Evolutionary conservation across 441 rosid species (phyloP).

Genomic region (Gossypium schwendimanii): DNA sequence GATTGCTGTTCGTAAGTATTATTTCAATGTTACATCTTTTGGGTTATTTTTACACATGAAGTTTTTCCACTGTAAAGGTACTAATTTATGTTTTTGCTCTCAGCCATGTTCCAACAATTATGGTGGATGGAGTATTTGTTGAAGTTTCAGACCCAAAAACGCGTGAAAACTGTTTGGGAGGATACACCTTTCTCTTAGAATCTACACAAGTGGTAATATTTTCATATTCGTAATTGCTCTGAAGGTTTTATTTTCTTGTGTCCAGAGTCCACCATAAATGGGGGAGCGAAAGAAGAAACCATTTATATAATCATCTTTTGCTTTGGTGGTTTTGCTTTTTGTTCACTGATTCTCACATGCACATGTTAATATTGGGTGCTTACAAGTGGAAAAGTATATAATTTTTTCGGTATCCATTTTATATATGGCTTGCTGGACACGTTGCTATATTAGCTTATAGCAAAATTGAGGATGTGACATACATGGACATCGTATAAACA

Average conservation of each 20-base stretch:
- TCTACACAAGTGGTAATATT: conserved; percentile 41
- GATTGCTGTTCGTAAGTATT: conserved; percentile 58
- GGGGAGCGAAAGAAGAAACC: not conserved
- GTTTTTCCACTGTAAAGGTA: not conserved
- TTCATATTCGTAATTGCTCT: conserved; percentile 4
- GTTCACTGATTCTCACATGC: not conserved
- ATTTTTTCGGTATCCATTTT: not conserved
- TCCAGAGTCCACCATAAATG: not conserved
- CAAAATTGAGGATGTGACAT: not conserved
- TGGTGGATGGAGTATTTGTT: conserved; percentile 52
- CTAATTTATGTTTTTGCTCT: not conserved
- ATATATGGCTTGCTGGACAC: not conserved
- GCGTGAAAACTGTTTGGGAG: conserved; percentile 62
- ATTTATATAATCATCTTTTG: not conserved
- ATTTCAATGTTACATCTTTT: conserved; percentile 12
- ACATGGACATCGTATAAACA: not conserved
- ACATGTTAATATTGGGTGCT: not conserved
- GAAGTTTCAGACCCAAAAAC: conserved; percentile 50
- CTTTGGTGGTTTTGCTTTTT: not conserved
- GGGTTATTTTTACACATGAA: conserved; percentile 13
- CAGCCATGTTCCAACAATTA: conserved; percentile 55
- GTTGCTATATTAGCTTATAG: not conserved
- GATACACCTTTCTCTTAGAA: conserved; percentile 65
- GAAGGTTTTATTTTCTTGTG: conserved; percentile 2
- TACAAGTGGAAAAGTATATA: not conserved